Evolutionary conservation across 306 rosid genomes (phyloP), one percentile per base, ranked within the genome.

Genomic region (Nissolia schottii): DNA sequence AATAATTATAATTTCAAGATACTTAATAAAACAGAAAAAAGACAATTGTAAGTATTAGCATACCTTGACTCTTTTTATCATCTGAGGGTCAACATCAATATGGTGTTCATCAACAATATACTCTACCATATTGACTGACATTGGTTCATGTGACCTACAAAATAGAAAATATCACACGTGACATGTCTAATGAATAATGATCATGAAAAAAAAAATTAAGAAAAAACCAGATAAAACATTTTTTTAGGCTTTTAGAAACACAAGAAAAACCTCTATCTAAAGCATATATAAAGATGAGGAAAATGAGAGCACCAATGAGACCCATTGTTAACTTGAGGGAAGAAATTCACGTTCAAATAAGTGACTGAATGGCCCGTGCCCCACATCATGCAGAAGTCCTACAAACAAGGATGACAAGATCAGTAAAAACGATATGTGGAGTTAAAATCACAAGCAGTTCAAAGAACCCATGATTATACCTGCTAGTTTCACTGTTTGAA

Each of bases 311-410:
- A 93, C 97, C 98, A 93, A 60, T 89, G 71, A 64, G 62, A 85
- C 66, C 77, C 91, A 60, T 63, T 81, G 46, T 57, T 27, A 70
- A 93, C 97, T 71, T 7, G 83, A n/a, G 41, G 97, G 96, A 74
- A 93, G 94, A 84, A 93, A 87, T 69, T 83, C 86, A 1, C 94
- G 91, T 84, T 93, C 98, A 79, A 89, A 93, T 81, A 93, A 66
- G 88, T 93, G 98, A 82, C 98, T 93, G 80, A 87, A 91, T 73
- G 98, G 97, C 19, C 98, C 98, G 63, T 93, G 98, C 63, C 98
- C 98, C 53, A 93, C 85, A 83, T 93, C 98, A 83, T 93, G 98
- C 85, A 93, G 40, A 73, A 93, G 98, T 55, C 98, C 98, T 93
- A 73, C 29, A 82, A 69, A 76, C 74, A 63, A 27, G 22, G 41